phyloP scores from a whole-genome alignment of 805 yeast species.

The Saccharomyces eubayanus region DNA sequence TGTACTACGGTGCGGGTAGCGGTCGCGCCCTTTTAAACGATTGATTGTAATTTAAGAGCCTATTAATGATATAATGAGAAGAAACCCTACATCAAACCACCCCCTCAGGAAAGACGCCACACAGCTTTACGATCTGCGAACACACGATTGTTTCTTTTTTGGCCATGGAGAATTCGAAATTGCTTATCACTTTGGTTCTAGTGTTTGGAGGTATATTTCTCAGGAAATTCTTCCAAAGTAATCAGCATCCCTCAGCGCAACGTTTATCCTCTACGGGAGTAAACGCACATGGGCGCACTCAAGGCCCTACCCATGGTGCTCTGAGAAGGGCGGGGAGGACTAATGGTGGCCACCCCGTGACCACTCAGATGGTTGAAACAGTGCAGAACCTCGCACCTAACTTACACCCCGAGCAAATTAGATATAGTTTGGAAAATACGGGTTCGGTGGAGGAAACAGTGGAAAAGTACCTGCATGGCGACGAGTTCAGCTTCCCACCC shows the following conservation, averaged over 20 bases:
- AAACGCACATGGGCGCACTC: neutral
- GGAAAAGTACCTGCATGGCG: conserved; percentile 56
- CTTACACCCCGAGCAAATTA: conserved; percentile 59
- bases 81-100: neutral
- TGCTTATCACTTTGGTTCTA: conserved; percentile 1
- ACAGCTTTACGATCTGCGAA: neutral
- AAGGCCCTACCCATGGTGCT: conserved; percentile 2
- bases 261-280: conserved; percentile 5
- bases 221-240: conserved; percentile 59
- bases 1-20: neutral
- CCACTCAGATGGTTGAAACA: conserved; percentile 67
- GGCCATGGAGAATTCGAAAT: neutral
- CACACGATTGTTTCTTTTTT: neutral
- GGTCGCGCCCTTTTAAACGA: neutral
- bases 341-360: conserved; percentile 31
- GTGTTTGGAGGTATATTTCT: conserved; percentile 49
- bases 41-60: neutral
- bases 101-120: neutral
- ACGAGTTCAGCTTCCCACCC: conserved; percentile 54
- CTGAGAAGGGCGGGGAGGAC: conserved; percentile 4
- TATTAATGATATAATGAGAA: neutral
- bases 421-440: conserved; percentile 61
- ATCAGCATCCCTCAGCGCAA: conserved; percentile 37
- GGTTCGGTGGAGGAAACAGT: conserved; percentile 77
- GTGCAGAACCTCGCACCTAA: conserved; percentile 78